Percentiles rank a stretch among this genome's conserved stretches.
Evolutionary conservation across 768 basidiomycete species (phyloP).

Genomic region (Leccinum obscurum): DNA sequence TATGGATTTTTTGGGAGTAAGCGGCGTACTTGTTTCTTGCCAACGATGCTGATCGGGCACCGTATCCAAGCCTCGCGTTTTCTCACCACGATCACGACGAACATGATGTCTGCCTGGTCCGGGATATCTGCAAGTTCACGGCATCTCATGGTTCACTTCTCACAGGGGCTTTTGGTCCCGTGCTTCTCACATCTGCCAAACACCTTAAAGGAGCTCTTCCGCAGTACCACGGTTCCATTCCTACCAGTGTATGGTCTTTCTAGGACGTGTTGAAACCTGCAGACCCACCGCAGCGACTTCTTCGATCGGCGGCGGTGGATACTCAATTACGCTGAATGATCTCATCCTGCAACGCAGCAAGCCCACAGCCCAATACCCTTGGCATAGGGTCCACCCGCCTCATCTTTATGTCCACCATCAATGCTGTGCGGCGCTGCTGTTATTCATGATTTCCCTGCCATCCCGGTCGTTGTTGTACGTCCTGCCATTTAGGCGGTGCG

Average conservation of each 20-base stretch:
- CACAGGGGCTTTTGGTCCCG: conserved; percentile 13
- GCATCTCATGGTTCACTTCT: conserved; percentile 21
- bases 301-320: conserved; percentile 21
- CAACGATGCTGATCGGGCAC: conserved; percentile 23
- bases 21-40: conserved; percentile 16
- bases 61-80: conserved; percentile 20
- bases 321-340: conserved; percentile 21
- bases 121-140: conserved; percentile 2
- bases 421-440: conserved; percentile 9
- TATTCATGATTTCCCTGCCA: conserved; percentile 6
- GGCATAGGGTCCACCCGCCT: conserved; percentile 7
- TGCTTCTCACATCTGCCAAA: conserved; percentile 21
- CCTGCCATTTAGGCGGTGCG: conserved; percentile 8
- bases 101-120: conserved; percentile 5
- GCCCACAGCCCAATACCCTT: conserved; percentile 26
- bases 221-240: conserved; percentile 26
- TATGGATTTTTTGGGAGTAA: conserved; percentile 10
- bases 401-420: conserved; percentile 5
- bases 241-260: conserved; percentile 12
- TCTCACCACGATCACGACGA: conserved; percentile 22
- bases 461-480: background rate
- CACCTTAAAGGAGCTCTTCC: conserved; percentile 13
- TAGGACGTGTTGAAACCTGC: conserved; percentile 21
- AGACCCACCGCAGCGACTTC: conserved; percentile 23
- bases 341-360: conserved; percentile 18